These are phyloP conservation scores for Entomortierella lignicola DNA, from an alignment of 192 early-diverging fungal genomes.

Conservation along the genomic window DNA sequence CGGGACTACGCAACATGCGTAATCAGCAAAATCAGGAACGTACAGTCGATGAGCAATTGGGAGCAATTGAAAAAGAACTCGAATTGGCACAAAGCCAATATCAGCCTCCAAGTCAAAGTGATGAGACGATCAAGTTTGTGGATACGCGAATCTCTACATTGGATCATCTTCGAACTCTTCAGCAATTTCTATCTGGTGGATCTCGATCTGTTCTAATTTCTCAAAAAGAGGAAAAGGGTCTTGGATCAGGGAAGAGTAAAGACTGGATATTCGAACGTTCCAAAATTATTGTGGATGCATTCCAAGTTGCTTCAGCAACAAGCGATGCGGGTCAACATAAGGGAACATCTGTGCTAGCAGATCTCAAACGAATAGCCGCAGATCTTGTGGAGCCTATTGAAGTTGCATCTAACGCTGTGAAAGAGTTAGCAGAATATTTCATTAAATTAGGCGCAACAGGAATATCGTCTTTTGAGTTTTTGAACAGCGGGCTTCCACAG, in stretches of 20 bases:
- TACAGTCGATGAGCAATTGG: constrained; percentile 20
- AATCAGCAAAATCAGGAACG: background rate
- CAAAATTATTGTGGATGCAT: constrained; percentile 18
- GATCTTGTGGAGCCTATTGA: constrained; percentile 9
- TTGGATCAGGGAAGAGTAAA: constrained; percentile 56
- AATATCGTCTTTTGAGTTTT: constrained; percentile 83
- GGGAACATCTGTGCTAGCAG: constrained; percentile 17
- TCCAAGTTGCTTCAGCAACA: constrained; percentile 4
- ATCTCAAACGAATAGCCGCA: constrained; percentile 20
- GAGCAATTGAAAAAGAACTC: constrained; percentile 30
- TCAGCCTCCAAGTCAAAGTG: background rate
- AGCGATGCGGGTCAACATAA: background rate
- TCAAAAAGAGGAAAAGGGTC: constrained; percentile 51
- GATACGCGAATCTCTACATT: background rate
- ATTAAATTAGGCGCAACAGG: constrained; percentile 46
- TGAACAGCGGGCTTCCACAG: constrained; percentile 79
- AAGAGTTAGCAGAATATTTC: constrained; percentile 39
- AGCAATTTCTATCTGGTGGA: constrained; percentile 14
- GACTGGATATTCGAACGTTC: constrained; percentile 55
- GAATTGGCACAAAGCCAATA: constrained; percentile 1
- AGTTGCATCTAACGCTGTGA: constrained; percentile 7
- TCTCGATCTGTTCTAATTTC: constrained; percentile 20
- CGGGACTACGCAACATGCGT: constrained; percentile 29
- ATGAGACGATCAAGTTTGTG: background rate
- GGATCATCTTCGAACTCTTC: constrained; percentile 24